These are phyloP conservation scores for Lentinula raphanica DNA, from an alignment of 768 basidiomycete genomes.

Conservation along the genomic window DNA sequence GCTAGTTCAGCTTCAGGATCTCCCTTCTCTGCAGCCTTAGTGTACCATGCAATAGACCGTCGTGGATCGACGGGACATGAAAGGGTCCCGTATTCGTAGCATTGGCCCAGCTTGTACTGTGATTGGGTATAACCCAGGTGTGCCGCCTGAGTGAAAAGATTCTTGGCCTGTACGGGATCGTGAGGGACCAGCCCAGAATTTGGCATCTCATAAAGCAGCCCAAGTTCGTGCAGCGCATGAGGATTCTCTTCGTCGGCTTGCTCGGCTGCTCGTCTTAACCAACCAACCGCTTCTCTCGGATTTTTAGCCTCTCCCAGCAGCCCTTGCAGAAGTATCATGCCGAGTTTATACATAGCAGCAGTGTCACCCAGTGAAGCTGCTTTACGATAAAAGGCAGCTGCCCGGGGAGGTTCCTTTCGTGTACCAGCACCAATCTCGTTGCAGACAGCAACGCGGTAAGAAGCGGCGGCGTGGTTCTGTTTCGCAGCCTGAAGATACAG, in stretches of 20 bases:
- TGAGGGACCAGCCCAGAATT: slow-evolving; percentile 64
- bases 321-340: slow-evolving; percentile 92
- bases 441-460: slow-evolving; percentile 96
- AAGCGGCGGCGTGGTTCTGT: slow-evolving; percentile 92
- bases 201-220: slow-evolving; percentile 71
- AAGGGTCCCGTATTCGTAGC: slow-evolving; percentile 88
- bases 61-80: slow-evolving; percentile 90
- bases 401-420: slow-evolving; percentile 78
- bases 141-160: slow-evolving; percentile 84
- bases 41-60: slow-evolving; percentile 97
- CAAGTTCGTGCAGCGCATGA: slow-evolving; percentile 96
- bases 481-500: slow-evolving; percentile 96
- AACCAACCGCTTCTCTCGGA: slow-evolving; percentile 86
- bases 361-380: slow-evolving; percentile 95
- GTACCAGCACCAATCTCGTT: slow-evolving; percentile 99
- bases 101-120: slow-evolving; percentile 93
- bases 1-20: slow-evolving; percentile 93
- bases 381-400: slow-evolving; percentile 94
- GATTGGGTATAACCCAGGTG: slow-evolving; percentile 91
- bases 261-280: slow-evolving; percentile 91
- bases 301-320: slow-evolving; percentile 78
- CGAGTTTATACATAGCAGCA: slow-evolving; percentile 99
- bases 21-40: slow-evolving; percentile 95
- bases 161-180: slow-evolving; percentile 79
- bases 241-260: slow-evolving; percentile 99